phyloP scores from a whole-genome alignment of 495 filamentous ascomycete species.

The Aspergillus incahuasiensis region DNA sequence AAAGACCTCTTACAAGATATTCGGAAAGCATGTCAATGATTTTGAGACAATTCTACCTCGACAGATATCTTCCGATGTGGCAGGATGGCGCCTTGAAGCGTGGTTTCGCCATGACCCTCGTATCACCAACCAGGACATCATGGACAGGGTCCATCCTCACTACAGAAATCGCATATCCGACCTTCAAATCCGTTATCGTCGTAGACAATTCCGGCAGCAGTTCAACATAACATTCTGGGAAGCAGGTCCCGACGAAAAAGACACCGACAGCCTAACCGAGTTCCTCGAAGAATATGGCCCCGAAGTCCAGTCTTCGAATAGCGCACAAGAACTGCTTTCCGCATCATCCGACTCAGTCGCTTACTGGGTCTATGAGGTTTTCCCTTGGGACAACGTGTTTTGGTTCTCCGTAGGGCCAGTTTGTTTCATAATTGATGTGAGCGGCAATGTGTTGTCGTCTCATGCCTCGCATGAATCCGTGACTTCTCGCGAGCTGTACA shows the following conservation, averaged over 20 bases:
- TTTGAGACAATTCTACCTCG: constrained; percentile 10
- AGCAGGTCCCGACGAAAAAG: background rate
- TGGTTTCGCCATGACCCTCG: constrained; percentile 21
- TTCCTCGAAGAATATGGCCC: background rate
- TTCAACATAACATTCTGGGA: constrained; percentile 17
- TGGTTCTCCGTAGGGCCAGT: background rate
- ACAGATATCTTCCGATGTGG: constrained; percentile 18
- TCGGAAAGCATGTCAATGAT: constrained; percentile 11
- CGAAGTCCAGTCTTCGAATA: constrained; percentile 4
- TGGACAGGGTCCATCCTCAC: constrained; percentile 20
- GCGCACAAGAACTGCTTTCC: too few species aligned
- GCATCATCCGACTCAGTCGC: background rate
- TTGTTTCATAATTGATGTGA: background rate
- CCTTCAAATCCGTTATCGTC: constrained; percentile 8
- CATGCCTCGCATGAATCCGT: background rate
- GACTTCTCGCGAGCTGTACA: background rate
- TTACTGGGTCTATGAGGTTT: background rate
- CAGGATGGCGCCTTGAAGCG: constrained; percentile 22
- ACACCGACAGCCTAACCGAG: background rate
- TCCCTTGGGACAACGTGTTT: background rate
- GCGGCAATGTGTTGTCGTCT: background rate
- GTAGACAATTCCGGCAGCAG: constrained; percentile 4
- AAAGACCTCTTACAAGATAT: constrained; percentile 3
- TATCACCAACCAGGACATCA: constrained; percentile 18
- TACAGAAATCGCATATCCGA: background rate